A percentile compares a stretch with the other conserved stretches of the same genome.
Evolutionary conservation across 306 rosid genomes (phyloP).

Genomic region (Mimosa pudica): DNA sequence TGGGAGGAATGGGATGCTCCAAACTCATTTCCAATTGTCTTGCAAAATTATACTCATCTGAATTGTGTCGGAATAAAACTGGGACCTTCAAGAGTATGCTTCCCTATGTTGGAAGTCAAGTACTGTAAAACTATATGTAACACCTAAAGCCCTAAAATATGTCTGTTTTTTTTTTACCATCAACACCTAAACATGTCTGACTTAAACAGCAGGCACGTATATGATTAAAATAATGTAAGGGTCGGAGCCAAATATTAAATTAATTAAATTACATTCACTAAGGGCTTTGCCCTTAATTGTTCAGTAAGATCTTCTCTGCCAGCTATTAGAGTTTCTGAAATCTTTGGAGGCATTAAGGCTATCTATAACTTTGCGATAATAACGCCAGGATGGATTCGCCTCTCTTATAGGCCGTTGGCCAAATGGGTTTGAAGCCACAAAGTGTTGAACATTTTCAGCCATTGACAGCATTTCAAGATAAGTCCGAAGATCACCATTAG

Average conservation of each 20-base stretch:
- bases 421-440: conserved; percentile 61
- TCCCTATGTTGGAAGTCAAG: neutral
- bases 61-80: neutral
- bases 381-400: conserved; percentile 59
- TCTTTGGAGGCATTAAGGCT: neutral
- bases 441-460: conserved; percentile 65
- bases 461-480: conserved; percentile 61
- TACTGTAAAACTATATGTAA: neutral
- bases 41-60: neutral
- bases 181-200: conserved; percentile 4
- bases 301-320: conserved; percentile 8
- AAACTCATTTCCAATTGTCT: conserved; percentile 22
- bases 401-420: conserved; percentile 75
- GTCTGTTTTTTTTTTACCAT: too few relatives aligned
- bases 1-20: neutral
- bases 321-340: neutral
- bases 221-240: neutral
- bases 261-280: neutral
- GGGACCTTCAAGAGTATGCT: neutral
- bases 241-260: neutral
- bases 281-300: neutral
- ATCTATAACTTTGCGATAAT: conserved; percentile 47
- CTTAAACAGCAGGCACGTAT: conserved; percentile 4
- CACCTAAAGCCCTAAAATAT: neutral
- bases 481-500: conserved; percentile 67